These are phyloP conservation scores for Lichenothelia convexa DNA, from an alignment of 495 filamentous ascomycete genomes.

Conservation along the genomic window DNA sequence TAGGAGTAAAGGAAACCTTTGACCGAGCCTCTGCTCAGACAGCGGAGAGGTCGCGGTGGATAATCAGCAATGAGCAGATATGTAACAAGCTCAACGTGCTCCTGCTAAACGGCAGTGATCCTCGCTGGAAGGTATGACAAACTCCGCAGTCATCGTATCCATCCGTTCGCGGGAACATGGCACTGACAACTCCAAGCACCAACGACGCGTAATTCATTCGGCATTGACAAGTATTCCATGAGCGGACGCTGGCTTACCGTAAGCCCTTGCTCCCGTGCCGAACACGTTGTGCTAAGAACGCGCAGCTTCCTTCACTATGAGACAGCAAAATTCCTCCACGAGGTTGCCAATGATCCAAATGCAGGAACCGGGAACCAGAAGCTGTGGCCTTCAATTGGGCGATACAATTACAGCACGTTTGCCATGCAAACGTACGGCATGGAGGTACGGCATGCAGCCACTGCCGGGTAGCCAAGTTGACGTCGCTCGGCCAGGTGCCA, in stretches of 20 bases:
- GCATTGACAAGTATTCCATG: not conserved
- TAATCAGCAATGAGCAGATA: not conserved
- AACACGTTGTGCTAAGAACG: not conserved
- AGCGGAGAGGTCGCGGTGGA: not conserved
- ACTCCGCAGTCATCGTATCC: not conserved
- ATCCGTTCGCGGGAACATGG: not conserved
- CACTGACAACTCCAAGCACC: not conserved
- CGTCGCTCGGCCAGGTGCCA: no score
- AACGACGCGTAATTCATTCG: not conserved
- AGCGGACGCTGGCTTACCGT: not conserved
- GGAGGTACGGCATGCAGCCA: no score
- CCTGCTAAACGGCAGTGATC: not conserved
- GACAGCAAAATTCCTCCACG: no score
- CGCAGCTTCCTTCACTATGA: no score
- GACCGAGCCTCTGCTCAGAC: not conserved
- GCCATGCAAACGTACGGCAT: no score
- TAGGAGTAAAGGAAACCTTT: not conserved
- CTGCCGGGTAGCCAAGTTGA: no score
- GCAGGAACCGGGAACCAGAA: no score
- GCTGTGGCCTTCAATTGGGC: no score
- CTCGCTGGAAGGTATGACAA: not conserved
- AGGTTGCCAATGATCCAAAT: no score
- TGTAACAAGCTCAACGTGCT: not conserved
- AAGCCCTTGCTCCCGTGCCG: not conserved
- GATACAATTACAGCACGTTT: no score